These are phyloP conservation scores for Sarcocystis neurona DNA, from an alignment of 169 alveolate species.

Conservation along the genomic window DNA sequence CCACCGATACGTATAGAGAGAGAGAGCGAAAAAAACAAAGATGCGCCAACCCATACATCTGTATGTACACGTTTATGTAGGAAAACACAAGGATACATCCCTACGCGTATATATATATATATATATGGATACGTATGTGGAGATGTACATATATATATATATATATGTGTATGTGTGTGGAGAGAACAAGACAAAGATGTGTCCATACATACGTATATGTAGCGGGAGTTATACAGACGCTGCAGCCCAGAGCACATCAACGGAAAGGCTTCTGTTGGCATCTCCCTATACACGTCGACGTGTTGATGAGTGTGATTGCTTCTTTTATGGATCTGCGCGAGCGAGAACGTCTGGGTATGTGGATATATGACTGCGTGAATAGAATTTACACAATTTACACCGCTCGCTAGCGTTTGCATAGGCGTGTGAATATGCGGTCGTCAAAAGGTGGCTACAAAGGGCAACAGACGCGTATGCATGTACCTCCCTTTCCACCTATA, in stretches of 20 bases:
- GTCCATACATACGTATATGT: background rate
- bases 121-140: too few species aligned
- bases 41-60: background rate
- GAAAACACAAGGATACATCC: background rate
- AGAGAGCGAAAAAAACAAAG: background rate
- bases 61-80: background rate
- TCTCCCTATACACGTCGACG: background rate
- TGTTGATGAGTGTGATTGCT: too few species aligned
- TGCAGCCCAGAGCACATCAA: background rate
- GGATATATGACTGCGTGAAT: too few species aligned
- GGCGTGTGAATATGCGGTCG: too few species aligned
- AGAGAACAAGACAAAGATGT: background rate
- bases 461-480: too few species aligned
- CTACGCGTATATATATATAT: background rate
- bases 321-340: too few species aligned
- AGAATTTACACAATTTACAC: too few species aligned
- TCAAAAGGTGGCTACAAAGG: too few species aligned
- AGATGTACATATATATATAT: background rate
- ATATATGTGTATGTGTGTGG: background rate
- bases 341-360: too few species aligned
- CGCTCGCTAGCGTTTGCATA: too few species aligned
- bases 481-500: too few species aligned
- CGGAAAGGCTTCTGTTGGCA: background rate
- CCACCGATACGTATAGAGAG: background rate
- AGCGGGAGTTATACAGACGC: background rate